Evolutionary conservation across 257 asterid species (phyloP).

Genomic region (Solanum pimpinellifolium): DNA sequence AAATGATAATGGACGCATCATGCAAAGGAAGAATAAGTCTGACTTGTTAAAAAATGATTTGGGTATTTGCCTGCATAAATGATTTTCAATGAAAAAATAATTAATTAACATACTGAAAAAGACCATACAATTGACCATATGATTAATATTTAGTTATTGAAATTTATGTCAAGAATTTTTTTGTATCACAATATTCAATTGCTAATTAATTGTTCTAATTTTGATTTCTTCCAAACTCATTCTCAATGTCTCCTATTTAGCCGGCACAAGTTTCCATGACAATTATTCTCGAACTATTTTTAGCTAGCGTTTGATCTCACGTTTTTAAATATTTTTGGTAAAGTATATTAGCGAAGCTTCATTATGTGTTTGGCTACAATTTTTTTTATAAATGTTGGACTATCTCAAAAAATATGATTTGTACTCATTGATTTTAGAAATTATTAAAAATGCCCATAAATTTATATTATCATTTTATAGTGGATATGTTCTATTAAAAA

Average conservation of each 20-base stretch:
- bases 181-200: neutral
- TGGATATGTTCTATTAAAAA: too few species aligned
- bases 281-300: too few species aligned
- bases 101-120: neutral
- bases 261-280: neutral
- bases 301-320: too few species aligned
- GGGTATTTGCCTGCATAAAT: conserved; percentile 47
- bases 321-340: too few species aligned
- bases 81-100: neutral
- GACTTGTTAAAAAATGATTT: conserved; percentile 49
- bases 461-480: too few species aligned
- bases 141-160: neutral
- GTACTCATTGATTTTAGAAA: too few species aligned
- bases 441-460: too few species aligned
- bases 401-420: too few species aligned
- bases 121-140: neutral
- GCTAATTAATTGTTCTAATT: neutral
- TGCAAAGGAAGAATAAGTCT: conserved; percentile 48
- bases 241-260: neutral
- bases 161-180: neutral
- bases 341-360: too few species aligned
- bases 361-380: too few species aligned
- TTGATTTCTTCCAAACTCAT: neutral
- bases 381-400: too few species aligned
- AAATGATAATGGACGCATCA: conserved; percentile 49